phyloP scores from a whole-genome alignment of 2,329 filamentous ascomycete species.

The Coniochaeta pulveracea region DNA sequence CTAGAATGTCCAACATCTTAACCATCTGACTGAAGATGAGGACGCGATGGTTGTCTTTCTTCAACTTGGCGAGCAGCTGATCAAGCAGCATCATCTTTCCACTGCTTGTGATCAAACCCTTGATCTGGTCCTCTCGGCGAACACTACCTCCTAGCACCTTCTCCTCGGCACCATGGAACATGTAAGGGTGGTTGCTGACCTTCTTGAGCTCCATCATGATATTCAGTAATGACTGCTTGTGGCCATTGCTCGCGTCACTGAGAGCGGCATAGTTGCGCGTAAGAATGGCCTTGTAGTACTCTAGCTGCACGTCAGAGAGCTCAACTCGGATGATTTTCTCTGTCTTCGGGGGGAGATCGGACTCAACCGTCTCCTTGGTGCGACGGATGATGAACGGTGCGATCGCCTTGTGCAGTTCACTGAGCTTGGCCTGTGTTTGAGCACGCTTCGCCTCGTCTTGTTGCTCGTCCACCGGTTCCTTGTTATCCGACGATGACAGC shows the following conservation, averaged over 20 bases:
- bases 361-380: conserved; percentile 95
- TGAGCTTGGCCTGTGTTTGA: conserved; percentile 77
- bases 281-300: conserved; percentile 98
- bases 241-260: conserved; percentile 78
- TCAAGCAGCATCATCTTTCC: conserved; percentile 99
- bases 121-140: conserved; percentile 80
- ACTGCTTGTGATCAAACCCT: conserved; percentile 89
- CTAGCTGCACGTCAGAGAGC: conserved; percentile 87
- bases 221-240: conserved; percentile 91
- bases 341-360: conserved; percentile 89
- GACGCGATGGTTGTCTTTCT: conserved; percentile 86
- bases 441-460: conserved; percentile 39
- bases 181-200: conserved; percentile 96
- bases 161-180: conserved; percentile 91
- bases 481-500: conserved; percentile 39
- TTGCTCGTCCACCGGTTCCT: conserved; percentile 15
- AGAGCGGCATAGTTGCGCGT: conserved; percentile 93
- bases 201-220: conserved; percentile 99
- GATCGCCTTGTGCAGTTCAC: conserved; percentile 74
- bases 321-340: conserved; percentile 99
- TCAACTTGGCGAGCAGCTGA: conserved; percentile 86
- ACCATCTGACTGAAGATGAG: conserved; percentile 99
- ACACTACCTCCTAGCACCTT: conserved; percentile 71
- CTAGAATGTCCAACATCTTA: conserved; percentile 92
- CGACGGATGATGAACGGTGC: conserved; percentile 90